A percentile compares a stretch with the other conserved stretches of the same genome.
phyloP scores from a whole-genome alignment of 75 land plant genomes.

The Pinus tabuliformis region DNA sequence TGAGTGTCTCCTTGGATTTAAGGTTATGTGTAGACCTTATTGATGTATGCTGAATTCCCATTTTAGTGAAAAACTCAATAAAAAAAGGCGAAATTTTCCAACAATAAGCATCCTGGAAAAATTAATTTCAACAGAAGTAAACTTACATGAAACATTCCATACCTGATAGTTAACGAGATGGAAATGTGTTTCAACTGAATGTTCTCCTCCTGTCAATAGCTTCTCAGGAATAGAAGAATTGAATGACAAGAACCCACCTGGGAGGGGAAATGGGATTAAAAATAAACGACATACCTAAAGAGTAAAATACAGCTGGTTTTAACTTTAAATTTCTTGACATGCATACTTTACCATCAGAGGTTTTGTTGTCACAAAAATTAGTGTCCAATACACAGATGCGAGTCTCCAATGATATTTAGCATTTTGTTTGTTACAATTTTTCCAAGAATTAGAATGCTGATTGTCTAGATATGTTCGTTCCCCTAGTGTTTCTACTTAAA shows the following conservation, averaged over 20 bases:
- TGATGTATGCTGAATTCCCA: no score
- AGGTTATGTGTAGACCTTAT: no score
- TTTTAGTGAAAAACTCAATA: no score
- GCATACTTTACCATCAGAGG: background rate
- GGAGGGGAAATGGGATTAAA: background rate
- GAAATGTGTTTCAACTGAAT: constrained; percentile 84
- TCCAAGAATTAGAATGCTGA: background rate
- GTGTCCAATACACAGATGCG: background rate
- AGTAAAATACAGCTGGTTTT: background rate
- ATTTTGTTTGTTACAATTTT: background rate
- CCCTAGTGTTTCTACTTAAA: background rate
- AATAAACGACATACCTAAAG: background rate
- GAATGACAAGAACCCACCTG: constrained; percentile 86
- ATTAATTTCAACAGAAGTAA: background rate
- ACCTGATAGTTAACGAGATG: constrained; percentile 89
- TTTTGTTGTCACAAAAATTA: background rate
- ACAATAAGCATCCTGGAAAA: background rate
- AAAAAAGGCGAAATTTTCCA: background rate
- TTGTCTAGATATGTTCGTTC: background rate
- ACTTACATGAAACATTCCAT: constrained; percentile 13
- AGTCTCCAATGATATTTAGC: background rate
- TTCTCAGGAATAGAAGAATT: constrained; percentile 74
- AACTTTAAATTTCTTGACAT: background rate
- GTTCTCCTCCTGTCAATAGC: constrained; percentile 70
- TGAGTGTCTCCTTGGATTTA: no score